Evolutionary conservation across 495 filamentous ascomycete species (phyloP).

Genomic region (Neurospora tetrasperma): DNA sequence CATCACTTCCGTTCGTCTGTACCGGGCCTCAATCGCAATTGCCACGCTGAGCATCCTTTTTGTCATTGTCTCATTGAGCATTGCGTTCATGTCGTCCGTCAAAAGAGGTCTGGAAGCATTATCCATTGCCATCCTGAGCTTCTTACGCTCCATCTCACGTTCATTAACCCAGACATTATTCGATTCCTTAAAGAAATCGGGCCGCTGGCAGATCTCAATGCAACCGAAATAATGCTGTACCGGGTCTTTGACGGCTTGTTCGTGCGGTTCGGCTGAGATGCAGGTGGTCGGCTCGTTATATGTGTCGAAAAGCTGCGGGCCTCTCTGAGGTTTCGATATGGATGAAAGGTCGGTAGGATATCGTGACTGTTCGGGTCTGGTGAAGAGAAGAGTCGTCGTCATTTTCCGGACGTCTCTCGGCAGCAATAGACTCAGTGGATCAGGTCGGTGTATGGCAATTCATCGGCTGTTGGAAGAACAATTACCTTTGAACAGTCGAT

Average conservation of each 20-base stretch:
- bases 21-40: constrained; percentile 8
- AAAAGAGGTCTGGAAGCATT: neutral
- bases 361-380: neutral
- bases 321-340: neutral
- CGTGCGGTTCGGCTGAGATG: neutral
- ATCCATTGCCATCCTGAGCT: neutral
- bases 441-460: rapidly evolving
- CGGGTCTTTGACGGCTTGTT: constrained; percentile 14
- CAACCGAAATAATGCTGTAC: constrained; percentile 25
- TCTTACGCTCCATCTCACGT: neutral
- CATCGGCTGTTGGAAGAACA: neutral
- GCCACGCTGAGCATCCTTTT: constrained; percentile 13
- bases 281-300: neutral
- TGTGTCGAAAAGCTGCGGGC: neutral
- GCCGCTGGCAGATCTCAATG: constrained; percentile 17
- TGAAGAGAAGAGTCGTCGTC: neutral
- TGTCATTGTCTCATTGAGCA: neutral
- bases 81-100: neutral
- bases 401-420: neutral
- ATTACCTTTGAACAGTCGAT: too few species aligned
- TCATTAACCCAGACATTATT: constrained; percentile 15
- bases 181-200: constrained; percentile 8
- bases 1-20: constrained; percentile 13
- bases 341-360: neutral
- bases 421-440: rapidly evolving